Evolutionary conservation across 2,329 filamentous ascomycete genomes (phyloP).

Genomic region (Cordyceps fumosorosea): DNA sequence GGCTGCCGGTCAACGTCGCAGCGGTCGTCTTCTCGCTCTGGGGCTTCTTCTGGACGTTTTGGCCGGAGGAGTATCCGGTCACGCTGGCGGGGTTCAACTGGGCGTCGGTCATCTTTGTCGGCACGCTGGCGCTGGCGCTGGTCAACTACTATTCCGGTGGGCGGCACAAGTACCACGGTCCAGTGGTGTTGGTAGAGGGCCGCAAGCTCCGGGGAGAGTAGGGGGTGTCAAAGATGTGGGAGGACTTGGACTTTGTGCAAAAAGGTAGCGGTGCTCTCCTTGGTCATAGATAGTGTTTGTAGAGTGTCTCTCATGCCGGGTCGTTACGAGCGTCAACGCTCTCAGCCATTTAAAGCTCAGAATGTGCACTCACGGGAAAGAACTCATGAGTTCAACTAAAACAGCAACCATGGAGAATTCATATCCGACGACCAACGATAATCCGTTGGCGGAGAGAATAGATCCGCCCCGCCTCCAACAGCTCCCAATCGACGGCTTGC

Average conservation of each 20-base stretch:
- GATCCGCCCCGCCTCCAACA: not conserved
- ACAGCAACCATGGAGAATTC: no score
- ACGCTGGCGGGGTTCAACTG: constrained; percentile 15
- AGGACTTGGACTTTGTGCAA: no score
- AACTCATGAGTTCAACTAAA: no score
- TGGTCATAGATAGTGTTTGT: no score
- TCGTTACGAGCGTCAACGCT: no score
- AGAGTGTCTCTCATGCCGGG: no score
- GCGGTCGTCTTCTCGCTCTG: constrained; percentile 12
- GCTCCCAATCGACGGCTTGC: not conserved
- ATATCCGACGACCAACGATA: no score
- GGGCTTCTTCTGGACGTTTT: constrained; percentile 17
- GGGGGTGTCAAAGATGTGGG: not conserved
- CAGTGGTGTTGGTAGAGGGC: constrained; percentile 13
- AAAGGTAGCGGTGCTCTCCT: no score
- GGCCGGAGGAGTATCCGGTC: constrained; percentile 14
- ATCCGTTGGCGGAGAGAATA: no score
- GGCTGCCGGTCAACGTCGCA: constrained; percentile 12
- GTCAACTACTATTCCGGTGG: constrained; percentile 11
- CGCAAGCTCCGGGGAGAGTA: constrained; percentile 2
- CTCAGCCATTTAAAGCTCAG: no score
- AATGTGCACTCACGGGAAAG: no score
- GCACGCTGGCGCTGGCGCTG: constrained; percentile 6
- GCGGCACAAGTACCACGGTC: constrained; percentile 13
- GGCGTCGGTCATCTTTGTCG: constrained; percentile 13